These are phyloP conservation scores for Panellus pusillus DNA, from an alignment of 768 basidiomycete species.

Conservation along the genomic window DNA sequence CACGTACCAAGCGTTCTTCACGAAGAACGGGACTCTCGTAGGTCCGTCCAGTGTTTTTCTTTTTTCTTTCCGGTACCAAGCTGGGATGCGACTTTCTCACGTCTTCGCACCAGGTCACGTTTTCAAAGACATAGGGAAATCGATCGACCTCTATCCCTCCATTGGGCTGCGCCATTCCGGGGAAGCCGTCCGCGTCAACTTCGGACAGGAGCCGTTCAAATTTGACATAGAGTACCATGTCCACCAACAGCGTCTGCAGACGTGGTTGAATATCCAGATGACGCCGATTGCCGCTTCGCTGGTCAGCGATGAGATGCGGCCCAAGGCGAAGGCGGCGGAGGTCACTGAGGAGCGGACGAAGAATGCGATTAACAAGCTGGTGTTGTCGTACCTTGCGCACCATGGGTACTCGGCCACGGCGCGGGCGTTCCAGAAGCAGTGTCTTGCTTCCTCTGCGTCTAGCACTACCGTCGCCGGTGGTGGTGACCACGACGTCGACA, in stretches of 20 bases:
- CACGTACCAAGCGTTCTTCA: constrained; percentile 79
- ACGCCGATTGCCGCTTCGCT: constrained; percentile 49
- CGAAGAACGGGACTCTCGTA: constrained; percentile 74
- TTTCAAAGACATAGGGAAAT: constrained; percentile 71
- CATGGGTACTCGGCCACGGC: constrained; percentile 80
- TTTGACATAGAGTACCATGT: constrained; percentile 91
- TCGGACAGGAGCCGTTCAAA: constrained; percentile 81
- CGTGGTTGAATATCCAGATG: constrained; percentile 67
- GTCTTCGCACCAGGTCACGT: constrained; percentile 49
- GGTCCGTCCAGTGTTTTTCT: constrained; percentile 44
- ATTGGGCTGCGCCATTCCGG: constrained; percentile 80
- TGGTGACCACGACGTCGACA: constrained; percentile 47
- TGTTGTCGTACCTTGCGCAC: constrained; percentile 79
- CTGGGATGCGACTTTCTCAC: neutral
- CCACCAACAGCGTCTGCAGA: constrained; percentile 61
- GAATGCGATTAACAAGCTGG: constrained; percentile 66
- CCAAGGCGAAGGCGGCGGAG: constrained; percentile 25
- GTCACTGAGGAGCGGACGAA: constrained; percentile 54
- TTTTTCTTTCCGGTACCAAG: neutral
- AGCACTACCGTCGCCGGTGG: constrained; percentile 1
- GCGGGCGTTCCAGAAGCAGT: constrained; percentile 58
- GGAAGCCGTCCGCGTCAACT: constrained; percentile 84
- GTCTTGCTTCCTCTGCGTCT: constrained; percentile 14
- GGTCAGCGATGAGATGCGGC: constrained; percentile 26
- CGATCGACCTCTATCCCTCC: constrained; percentile 76